phyloP scores from a whole-genome alignment of 208 protist species.

The Leishmania mexicana region DNA sequence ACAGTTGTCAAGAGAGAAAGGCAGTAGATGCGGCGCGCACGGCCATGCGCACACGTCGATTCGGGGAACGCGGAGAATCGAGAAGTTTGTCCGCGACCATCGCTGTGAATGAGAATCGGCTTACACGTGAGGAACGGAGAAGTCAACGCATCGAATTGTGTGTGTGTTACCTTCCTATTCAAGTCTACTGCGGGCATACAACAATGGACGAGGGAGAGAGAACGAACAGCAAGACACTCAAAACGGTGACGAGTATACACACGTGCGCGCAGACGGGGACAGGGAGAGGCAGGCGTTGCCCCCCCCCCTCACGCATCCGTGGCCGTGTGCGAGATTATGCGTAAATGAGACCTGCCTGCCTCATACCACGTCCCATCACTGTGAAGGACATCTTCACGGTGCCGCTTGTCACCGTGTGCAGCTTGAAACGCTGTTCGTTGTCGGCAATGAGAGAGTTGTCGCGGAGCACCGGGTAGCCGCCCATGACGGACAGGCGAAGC shows the following conservation, averaged over 20 bases:
- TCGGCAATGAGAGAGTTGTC: slow-evolving; percentile 84
- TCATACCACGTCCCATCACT: slow-evolving; percentile 77
- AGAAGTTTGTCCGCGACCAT: neutral
- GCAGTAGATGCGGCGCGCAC: neutral
- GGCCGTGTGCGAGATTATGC: neutral
- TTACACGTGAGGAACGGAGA: neutral
- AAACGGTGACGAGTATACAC: neutral
- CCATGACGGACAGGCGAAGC: slow-evolving; percentile 68
- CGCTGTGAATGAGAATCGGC: neutral
- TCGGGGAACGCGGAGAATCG: neutral
- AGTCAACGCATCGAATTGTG: neutral
- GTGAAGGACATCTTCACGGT: slow-evolving; percentile 73
- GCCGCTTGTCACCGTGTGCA: slow-evolving; percentile 79
- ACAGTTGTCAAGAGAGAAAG: neutral
- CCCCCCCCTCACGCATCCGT: neutral
- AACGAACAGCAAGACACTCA: neutral
- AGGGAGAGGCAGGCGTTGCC: neutral
- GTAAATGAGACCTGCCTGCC: slow-evolving; percentile 43
- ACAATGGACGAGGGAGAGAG: neutral
- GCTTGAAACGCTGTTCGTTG: slow-evolving; percentile 83
- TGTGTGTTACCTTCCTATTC: neutral
- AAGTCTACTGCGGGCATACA: neutral
- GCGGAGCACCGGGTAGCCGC: slow-evolving; percentile 79
- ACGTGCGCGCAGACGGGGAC: neutral
- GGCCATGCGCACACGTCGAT: neutral